Conservation (phyloP, 345 rosid genomes). For the Viola odorata region DNA sequence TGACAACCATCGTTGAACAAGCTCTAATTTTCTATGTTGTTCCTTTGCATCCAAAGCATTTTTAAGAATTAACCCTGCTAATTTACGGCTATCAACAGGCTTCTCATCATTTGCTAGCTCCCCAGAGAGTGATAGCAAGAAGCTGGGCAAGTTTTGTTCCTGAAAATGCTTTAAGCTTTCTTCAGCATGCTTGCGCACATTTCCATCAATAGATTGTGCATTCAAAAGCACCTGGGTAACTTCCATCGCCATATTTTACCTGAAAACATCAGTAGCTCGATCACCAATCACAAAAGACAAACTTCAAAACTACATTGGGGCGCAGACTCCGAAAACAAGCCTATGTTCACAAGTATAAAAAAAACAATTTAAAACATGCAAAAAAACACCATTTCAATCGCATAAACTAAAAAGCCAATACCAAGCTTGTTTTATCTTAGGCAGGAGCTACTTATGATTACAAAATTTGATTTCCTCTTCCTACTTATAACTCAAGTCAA, state of each 20-base stretch:
- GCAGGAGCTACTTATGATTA: too few relatives aligned
- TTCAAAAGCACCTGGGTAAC: slow-evolving; percentile 66
- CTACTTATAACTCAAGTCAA: too few relatives aligned
- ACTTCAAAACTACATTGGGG: slow-evolving; percentile 1
- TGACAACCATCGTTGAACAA: slow-evolving; percentile 67
- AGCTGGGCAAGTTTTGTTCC: slow-evolving; percentile 59
- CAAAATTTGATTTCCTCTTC: too few relatives aligned
- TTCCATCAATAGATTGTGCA: slow-evolving; percentile 69
- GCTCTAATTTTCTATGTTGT: slow-evolving; percentile 56
- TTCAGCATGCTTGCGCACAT: slow-evolving; percentile 63
- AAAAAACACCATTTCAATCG: too few relatives aligned
- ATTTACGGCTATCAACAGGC: slow-evolving; percentile 66
- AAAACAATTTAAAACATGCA: not conserved
- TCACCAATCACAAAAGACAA: not conserved
- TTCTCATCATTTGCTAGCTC: slow-evolving; percentile 65
- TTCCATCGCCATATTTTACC: slow-evolving; percentile 38
- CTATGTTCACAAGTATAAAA: not conserved
- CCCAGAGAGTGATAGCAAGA: slow-evolving; percentile 56
- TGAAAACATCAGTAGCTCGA: slow-evolving; percentile 8
- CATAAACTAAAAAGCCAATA: not conserved
- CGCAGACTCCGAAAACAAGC: not conserved
- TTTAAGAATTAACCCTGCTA: slow-evolving; percentile 64
- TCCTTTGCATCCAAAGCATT: slow-evolving; percentile 76
- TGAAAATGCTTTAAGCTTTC: slow-evolving; percentile 64
- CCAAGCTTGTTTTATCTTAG: too few relatives aligned